Conservation (phyloP, 1,284 basidiomycete species). For the Microbotryum intermedium region DNA sequence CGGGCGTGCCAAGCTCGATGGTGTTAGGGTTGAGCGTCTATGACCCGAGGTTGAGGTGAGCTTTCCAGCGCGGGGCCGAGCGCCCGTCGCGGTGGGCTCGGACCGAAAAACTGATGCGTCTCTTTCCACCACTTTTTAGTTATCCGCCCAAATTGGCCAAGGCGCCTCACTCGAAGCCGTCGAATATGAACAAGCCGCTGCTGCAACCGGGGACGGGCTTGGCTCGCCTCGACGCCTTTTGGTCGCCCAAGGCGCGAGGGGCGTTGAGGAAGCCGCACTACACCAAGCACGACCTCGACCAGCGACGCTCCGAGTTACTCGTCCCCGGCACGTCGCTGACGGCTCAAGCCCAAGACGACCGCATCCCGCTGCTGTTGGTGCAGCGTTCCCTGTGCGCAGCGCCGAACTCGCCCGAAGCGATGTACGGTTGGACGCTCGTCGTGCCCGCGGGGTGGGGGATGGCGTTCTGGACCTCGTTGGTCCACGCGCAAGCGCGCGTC, state of each 20-base stretch:
- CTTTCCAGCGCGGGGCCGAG: background rate
- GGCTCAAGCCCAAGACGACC: slow-evolving; percentile 62
- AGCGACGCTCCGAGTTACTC: slow-evolving; percentile 59
- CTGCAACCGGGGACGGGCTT: slow-evolving; percentile 53
- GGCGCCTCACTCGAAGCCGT: slow-evolving; percentile 20
- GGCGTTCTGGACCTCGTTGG: slow-evolving; percentile 72
- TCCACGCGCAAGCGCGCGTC: slow-evolving; percentile 67
- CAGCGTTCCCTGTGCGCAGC: slow-evolving; percentile 58
- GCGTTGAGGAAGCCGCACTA: slow-evolving; percentile 55
- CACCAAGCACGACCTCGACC: slow-evolving; percentile 74
- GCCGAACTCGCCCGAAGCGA: slow-evolving; percentile 21
- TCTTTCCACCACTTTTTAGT: slow-evolving; percentile 40
- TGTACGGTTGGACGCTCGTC: slow-evolving; percentile 76
- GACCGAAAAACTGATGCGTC: background rate
- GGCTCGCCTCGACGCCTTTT: slow-evolving; percentile 56
- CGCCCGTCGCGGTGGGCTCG: background rate
- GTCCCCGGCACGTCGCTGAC: slow-evolving; percentile 65
- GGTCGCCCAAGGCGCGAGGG: slow-evolving; percentile 54
- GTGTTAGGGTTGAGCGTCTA: slow-evolving; percentile 65
- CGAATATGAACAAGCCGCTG: slow-evolving; percentile 21
- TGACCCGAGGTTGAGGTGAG: slow-evolving; percentile 67
- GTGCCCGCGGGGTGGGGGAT: slow-evolving; percentile 79
- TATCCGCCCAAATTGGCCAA: slow-evolving; percentile 71
- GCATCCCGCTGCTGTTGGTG: slow-evolving; percentile 69
- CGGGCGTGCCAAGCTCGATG: slow-evolving; percentile 60